These are phyloP conservation scores for Quercus alba DNA, from an alignment of 306 rosid species.

Conservation along the genomic window DNA sequence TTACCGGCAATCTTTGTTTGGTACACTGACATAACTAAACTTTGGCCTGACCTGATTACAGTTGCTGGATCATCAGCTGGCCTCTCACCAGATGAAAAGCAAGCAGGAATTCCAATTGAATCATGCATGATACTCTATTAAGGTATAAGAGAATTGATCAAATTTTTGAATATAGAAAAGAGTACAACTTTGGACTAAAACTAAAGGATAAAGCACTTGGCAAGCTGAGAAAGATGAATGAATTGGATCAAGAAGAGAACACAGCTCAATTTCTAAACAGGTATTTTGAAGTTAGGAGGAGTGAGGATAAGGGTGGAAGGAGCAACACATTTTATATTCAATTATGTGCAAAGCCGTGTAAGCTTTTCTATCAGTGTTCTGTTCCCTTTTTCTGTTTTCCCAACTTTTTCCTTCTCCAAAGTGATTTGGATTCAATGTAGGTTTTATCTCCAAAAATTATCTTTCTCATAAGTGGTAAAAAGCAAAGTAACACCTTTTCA, in stretches of 20 bases:
- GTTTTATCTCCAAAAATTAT: conserved; percentile 31
- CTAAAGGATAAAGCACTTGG: background rate
- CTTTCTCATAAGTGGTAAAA: conserved; percentile 30
- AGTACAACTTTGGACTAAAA: background rate
- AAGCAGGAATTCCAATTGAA: conserved; percentile 70
- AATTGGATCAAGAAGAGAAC: conserved; percentile 1
- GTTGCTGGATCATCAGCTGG: conserved; percentile 41
- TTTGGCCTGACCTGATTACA: conserved; percentile 63
- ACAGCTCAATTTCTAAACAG: conserved; percentile 21
- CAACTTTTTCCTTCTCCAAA: conserved; percentile 23
- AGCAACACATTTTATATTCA: conserved; percentile 10
- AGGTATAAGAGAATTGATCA: background rate
- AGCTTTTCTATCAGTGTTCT: conserved; percentile 1
- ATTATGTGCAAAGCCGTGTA: conserved; percentile 19
- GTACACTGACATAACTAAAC: conserved; percentile 58
- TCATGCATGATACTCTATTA: conserved; percentile 58
- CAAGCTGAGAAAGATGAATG: background rate
- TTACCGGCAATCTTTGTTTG: conserved; percentile 74
- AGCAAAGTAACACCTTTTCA: conserved; percentile 31
- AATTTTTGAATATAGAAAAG: background rate
- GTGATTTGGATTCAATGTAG: conserved; percentile 37
- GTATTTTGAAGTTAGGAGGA: conserved; percentile 11
- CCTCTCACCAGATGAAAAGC: conserved; percentile 58
- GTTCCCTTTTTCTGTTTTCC: conserved; percentile 13
- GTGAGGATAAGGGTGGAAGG: conserved; percentile 5